Base-by-base conservation (phyloP, 148 eudicot genomes). In the Persicaria maculosa region DNA sequence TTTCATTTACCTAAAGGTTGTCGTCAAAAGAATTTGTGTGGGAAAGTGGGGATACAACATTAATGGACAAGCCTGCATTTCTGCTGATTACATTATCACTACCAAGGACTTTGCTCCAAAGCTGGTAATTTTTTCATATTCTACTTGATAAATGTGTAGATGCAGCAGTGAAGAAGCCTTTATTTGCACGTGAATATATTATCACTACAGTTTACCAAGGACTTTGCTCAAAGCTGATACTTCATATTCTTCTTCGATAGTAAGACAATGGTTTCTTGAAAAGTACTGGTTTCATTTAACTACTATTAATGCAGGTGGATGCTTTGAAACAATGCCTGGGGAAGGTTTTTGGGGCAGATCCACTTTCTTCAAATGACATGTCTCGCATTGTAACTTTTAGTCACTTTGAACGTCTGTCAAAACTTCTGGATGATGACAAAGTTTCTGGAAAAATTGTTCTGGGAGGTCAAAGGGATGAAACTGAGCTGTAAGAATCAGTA, bases 41-140 rank as follows among this genome's bases (percentile, higher is more conserved):
- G 91, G 91, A 47, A 89, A 87, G 72, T 89, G 93, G 93, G 89
- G 81, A 50, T 59, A 81, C 75, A 87, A 87, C 79, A n/a, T n/a
- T n/a, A 85, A 82, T 65, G 93, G 91, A 68, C 93, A 87, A 78
- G 84, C 91, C 50, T 87, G 93, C 46, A 58, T 89, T 71, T 55
- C 89, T 40, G 85, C 86, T 40, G 93, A 89, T 84, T 83, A 89
- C 78, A 17, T 89, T 17, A 72, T 89, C 67, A 85, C 90, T 46
- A 85, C 90, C 46, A 85, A 85, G 76, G 83, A 85, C 36, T 83
- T 67, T 85, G 93, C 86, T 46, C 81, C 90, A 15, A 75, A 77
- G 76, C 73, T 89, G 86, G 93, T 85, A 82, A 79, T 10, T 44
- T n/a, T 64, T 16, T 53, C 20, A 36, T 6, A 59, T 22, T 22